Conservation (phyloP, 768 basidiomycete genomes). For the Hypholoma fasciculare region DNA sequence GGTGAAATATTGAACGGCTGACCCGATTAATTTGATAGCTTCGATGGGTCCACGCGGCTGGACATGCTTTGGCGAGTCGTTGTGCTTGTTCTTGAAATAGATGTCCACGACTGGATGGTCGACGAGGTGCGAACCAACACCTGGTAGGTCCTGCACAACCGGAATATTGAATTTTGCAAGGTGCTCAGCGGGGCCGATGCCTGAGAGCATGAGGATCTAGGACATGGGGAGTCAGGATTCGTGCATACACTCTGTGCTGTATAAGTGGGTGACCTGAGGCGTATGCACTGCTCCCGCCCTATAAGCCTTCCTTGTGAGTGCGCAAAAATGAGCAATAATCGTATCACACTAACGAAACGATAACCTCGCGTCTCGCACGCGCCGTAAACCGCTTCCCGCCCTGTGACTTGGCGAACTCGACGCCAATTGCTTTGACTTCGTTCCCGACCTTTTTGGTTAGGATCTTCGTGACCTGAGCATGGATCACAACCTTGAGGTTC, state of each 20-base stretch:
- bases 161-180: constrained; percentile 54
- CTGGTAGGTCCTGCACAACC: constrained; percentile 61
- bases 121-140: constrained; percentile 71
- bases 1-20: constrained; percentile 41
- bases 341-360: constrained; percentile 39
- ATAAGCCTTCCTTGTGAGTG: background rate
- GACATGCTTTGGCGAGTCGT: constrained; percentile 42
- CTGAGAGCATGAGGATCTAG: constrained; percentile 51
- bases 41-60: constrained; percentile 25
- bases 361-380: constrained; percentile 50
- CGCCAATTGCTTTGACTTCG: constrained; percentile 48
- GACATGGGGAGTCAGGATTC: background rate
- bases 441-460: constrained; percentile 38
- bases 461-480: constrained; percentile 54
- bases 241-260: background rate
- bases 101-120: constrained; percentile 66
- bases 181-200: constrained; percentile 68
- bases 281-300: constrained; percentile 64
- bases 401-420: constrained; percentile 48
- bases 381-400: constrained; percentile 37
- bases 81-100: constrained; percentile 51
- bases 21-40: constrained; percentile 28
- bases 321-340: background rate
- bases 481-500: constrained; percentile 58
- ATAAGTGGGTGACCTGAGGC: constrained; percentile 33